Conservation (phyloP, 257 asterid genomes). For the Pogostemon cablin region DNA sequence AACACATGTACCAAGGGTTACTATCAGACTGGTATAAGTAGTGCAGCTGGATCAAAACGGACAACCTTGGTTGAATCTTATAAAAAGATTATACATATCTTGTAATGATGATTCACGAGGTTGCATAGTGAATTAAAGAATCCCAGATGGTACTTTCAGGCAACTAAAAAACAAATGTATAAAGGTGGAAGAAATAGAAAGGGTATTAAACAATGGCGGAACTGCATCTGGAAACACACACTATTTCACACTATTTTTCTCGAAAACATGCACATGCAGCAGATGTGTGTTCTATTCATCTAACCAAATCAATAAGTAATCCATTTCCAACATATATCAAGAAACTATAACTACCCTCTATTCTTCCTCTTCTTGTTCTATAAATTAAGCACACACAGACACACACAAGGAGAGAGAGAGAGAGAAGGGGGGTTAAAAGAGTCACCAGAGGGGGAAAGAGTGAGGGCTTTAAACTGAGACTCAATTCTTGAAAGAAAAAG, state of each 20-base stretch:
- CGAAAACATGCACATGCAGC: slow-evolving; percentile 67
- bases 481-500: slow-evolving; percentile 81
- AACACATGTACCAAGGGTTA: too few relatives aligned
- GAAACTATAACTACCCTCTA: too few relatives aligned
- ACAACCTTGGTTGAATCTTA: too few relatives aligned
- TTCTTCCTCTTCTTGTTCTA: too few relatives aligned
- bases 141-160: too few relatives aligned
- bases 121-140: too few relatives aligned
- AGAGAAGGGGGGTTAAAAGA: slow-evolving; percentile 29
- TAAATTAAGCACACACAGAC: background rate
- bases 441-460: slow-evolving; percentile 51
- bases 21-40: too few relatives aligned
- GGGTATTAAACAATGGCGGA: slow-evolving; percentile 35
- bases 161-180: slow-evolving; percentile 1
- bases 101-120: too few relatives aligned
- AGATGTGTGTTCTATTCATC: slow-evolving; percentile 20
- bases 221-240: slow-evolving; percentile 39
- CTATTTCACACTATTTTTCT: slow-evolving; percentile 38
- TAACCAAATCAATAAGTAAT: slow-evolving; percentile 42
- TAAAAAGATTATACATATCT: too few relatives aligned
- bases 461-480: slow-evolving; percentile 73
- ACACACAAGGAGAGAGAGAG: slow-evolving; percentile 33
- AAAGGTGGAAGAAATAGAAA: slow-evolving; percentile 36
- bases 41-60: too few relatives aligned
- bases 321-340: too few relatives aligned